Conservation (phyloP, 2,329 filamentous ascomycete genomes). For the Aspergillus chevalieri region DNA sequence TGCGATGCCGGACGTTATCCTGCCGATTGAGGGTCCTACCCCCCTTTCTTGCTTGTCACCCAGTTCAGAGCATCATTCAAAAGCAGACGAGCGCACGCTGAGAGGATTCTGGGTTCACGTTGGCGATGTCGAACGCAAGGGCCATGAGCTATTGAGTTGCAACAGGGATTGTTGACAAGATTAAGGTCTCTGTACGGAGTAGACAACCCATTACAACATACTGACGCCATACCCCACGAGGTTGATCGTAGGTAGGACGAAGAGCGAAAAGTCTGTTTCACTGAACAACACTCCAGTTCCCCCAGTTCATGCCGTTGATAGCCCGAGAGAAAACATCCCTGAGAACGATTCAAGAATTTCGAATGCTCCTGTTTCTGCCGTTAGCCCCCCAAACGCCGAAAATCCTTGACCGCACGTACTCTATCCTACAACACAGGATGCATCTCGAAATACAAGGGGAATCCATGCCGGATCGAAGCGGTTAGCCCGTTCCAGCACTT, state of each 20-base stretch:
- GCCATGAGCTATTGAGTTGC: no score
- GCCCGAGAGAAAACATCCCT: no score
- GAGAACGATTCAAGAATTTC: neutral
- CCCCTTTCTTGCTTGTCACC: neutral
- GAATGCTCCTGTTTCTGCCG: neutral
- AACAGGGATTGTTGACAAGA: no score
- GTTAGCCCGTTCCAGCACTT: neutral
- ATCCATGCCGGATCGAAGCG: neutral
- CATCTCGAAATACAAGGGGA: neutral
- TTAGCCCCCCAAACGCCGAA: neutral
- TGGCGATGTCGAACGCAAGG: no score
- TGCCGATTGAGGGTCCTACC: neutral
- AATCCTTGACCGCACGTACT: neutral
- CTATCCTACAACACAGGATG: neutral
- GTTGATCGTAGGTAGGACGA: no score
- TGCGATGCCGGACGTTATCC: neutral
- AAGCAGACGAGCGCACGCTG: neutral
- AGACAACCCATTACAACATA: neutral
- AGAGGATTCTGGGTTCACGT: neutral
- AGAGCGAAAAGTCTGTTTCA: no score
- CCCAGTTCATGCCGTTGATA: no score
- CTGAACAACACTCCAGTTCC: no score
- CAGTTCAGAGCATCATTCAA: neutral
- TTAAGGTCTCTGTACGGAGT: neutral
- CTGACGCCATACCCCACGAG: neutral